These are phyloP conservation scores for Ministeria vibrans DNA, from an alignment of 78 protist genomes.

Conservation along the genomic window DNA sequence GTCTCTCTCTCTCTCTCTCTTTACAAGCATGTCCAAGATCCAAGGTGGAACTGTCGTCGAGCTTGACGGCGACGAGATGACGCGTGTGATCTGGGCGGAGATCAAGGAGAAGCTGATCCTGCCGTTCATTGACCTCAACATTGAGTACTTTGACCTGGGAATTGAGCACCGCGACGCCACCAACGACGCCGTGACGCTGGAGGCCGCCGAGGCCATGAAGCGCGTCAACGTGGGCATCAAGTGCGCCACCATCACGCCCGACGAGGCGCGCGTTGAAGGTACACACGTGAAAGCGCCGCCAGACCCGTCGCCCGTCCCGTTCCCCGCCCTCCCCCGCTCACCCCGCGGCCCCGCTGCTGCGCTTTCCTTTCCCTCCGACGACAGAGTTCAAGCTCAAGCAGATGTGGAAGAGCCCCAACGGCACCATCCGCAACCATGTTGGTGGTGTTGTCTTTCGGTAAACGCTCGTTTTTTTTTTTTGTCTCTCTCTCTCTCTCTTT, in stretches of 20 bases:
- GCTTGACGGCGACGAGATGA: conserved; percentile 69
- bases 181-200: conserved; percentile 69
- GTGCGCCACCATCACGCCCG: conserved; percentile 94
- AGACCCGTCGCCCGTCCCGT: not conserved
- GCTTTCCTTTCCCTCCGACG: not conserved
- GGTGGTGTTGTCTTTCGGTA: too few species aligned
- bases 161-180: conserved; percentile 56
- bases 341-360: not conserved
- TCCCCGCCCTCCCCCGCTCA: not conserved
- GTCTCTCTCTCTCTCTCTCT: too few species aligned
- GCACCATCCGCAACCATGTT: too few species aligned
- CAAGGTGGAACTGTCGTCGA: conserved; percentile 37
- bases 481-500: too few species aligned
- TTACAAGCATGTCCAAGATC: too few species aligned
- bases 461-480: too few species aligned
- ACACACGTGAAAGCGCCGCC: not conserved
- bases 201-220: conserved; percentile 73
- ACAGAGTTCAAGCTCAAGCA: conserved; percentile 58
- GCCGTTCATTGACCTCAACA: conserved; percentile 30
- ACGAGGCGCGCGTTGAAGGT: conserved; percentile 63
- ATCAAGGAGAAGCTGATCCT: conserved; percentile 46
- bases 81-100: conserved; percentile 46
- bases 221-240: conserved; percentile 73
- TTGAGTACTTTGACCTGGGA: conserved; percentile 63
- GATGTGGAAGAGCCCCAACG: conserved; percentile 85